Evolutionary conservation across 176 grass and related monocot species (phyloP).

Genomic region (Oryza meyeriana): DNA sequence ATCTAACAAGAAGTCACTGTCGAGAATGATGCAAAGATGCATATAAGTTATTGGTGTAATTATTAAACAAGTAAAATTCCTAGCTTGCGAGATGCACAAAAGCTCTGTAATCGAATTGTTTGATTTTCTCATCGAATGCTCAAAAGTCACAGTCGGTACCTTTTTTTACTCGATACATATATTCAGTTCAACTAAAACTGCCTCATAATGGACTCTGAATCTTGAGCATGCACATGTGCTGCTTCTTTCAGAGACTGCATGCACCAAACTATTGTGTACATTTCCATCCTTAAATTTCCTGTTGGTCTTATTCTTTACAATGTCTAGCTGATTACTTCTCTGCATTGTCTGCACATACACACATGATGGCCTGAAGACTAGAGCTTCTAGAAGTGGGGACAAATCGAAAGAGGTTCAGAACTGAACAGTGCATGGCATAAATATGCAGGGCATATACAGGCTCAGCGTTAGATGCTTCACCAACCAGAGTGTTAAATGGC

Average conservation of each 20-base stretch:
- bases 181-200: neutral
- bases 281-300: neutral
- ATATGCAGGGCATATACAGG: slow-evolving; percentile 14
- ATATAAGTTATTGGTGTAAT: neutral
- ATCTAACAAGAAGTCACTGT: neutral
- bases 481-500: slow-evolving; percentile 23
- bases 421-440: neutral
- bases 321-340: neutral
- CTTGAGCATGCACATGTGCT: neutral
- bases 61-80: neutral
- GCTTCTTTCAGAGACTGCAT: neutral
- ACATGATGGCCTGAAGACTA: neutral
- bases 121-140: neutral
- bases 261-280: neutral
- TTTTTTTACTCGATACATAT: neutral
- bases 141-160: neutral
- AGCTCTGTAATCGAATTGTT: neutral
- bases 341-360: neutral
- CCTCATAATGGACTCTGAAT: neutral
- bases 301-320: neutral
- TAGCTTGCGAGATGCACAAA: neutral
- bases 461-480: slow-evolving; percentile 19
- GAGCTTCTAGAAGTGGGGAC: neutral
- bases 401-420: neutral
- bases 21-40: neutral